Conservation (phyloP, 2,329 filamentous ascomycete genomes). For the Neopestalotiopsis clavispora region DNA sequence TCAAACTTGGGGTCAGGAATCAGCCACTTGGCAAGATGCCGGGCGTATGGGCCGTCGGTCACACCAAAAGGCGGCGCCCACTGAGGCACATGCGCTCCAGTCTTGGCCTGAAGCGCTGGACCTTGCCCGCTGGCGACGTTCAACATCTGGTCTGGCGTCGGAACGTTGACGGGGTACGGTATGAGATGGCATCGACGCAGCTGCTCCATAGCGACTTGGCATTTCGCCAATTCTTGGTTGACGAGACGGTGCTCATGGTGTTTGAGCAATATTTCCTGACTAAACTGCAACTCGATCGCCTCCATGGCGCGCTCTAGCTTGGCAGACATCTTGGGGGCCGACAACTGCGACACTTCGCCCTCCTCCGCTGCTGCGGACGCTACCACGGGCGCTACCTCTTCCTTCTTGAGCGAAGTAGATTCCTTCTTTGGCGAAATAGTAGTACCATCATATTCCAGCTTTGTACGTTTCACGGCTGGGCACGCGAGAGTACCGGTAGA, state of each 20-base stretch:
- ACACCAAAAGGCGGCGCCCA: constrained; percentile 91
- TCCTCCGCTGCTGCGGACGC: constrained; percentile 28
- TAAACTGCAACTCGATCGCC: constrained; percentile 83
- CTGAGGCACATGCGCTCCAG: constrained; percentile 69
- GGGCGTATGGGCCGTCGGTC: constrained; percentile 87
- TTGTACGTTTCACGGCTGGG: constrained; percentile 48
- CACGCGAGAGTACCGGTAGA: constrained; percentile 27
- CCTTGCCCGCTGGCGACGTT: constrained; percentile 78
- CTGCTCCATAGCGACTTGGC: constrained; percentile 91
- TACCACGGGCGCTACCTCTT: constrained; percentile 17
- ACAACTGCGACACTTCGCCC: constrained; percentile 18
- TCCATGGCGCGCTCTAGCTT: constrained; percentile 64
- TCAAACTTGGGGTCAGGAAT: constrained; percentile 89
- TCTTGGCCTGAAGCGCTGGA: constrained; percentile 65
- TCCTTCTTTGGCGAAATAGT: constrained; percentile 35
- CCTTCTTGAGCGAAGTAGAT: constrained; percentile 29
- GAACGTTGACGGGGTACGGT: constrained; percentile 78
- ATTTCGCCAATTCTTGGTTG: constrained; percentile 95
- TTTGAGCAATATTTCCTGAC: constrained; percentile 90
- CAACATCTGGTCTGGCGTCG: constrained; percentile 69
- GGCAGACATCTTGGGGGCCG: constrained; percentile 29
- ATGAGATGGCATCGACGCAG: constrained; percentile 90
- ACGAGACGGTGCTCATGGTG: constrained; percentile 93
- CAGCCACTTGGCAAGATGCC: constrained; percentile 95
- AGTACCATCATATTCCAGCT: constrained; percentile 37